phyloP scores from a whole-genome alignment of 1,284 basidiomycete species.

The Quambalaria eucalypti region DNA sequence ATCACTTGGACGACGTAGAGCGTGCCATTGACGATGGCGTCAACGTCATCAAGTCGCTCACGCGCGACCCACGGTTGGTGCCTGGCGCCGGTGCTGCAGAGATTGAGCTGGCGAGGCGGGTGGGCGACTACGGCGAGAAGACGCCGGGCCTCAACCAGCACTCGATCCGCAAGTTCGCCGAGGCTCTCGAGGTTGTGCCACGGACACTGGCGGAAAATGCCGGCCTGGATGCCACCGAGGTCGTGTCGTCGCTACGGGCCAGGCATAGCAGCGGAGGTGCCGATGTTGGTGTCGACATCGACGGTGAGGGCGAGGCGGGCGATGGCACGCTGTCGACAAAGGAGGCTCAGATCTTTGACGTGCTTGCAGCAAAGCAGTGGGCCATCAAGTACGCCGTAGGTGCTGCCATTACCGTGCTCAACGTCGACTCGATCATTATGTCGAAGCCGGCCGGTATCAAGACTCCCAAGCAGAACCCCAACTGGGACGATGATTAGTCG shows the following conservation, averaged over 20 bases:
- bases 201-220: conserved; percentile 93
- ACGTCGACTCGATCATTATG: conserved; percentile 64
- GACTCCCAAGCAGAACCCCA: conserved; percentile 42
- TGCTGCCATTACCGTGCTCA: conserved; percentile 84
- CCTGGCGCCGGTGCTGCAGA: conserved; percentile 92
- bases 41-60: conserved; percentile 85
- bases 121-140: conserved; percentile 77
- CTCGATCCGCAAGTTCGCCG: conserved; percentile 80
- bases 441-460: conserved; percentile 46
- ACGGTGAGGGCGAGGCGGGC: conserved; percentile 46
- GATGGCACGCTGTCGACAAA: conserved; percentile 34
- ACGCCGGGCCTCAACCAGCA: conserved; percentile 88
- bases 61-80: conserved; percentile 82
- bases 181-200: conserved; percentile 84
- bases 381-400: conserved; percentile 80
- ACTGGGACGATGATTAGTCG: conserved; percentile 45
- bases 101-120: conserved; percentile 73
- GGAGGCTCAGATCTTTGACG: conserved; percentile 53
- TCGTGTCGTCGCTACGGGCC: conserved; percentile 76
- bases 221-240: conserved; percentile 85
- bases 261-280: conserved; percentile 61
- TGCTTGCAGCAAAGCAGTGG: conserved; percentile 80
- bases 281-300: conserved; percentile 81
- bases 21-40: conserved; percentile 94
- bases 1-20: conserved; percentile 88